Evolutionary conservation across 441 rosid species (phyloP).

Genomic region (Syzygium syzygioides): DNA sequence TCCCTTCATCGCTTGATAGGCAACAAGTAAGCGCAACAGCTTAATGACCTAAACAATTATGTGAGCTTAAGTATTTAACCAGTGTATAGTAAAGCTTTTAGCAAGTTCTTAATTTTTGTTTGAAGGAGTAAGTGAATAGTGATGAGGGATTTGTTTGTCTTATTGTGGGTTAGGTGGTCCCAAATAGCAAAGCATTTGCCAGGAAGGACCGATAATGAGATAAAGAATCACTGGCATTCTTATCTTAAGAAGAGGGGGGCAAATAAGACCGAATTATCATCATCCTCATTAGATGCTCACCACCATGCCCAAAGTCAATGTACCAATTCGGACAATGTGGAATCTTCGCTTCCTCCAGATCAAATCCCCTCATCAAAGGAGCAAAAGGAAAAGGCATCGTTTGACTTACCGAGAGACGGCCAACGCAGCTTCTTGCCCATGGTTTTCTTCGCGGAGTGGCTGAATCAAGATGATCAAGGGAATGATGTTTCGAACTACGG

Average conservation of each 20-base stretch:
- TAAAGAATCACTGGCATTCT: conserved; percentile 89
- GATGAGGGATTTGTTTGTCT: not conserved
- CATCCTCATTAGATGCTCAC: conserved; percentile 6
- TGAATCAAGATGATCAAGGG: conserved; percentile 28
- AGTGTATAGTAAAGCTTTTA: not conserved
- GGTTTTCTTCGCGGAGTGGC: conserved; percentile 77
- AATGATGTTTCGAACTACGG: conserved; percentile 15
- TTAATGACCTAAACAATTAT: not conserved
- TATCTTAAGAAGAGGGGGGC: conserved; percentile 55
- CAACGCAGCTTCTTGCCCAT: conserved; percentile 33
- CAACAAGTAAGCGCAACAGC: conserved; percentile 56
- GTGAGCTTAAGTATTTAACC: not conserved
- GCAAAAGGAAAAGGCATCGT: conserved; percentile 7
- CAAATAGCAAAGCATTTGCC: conserved; percentile 65
- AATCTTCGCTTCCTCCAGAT: conserved; percentile 17
- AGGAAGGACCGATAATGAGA: conserved; percentile 89
- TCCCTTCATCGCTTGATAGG: conserved; percentile 65
- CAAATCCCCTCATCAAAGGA: conserved; percentile 1
- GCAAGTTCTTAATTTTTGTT: not conserved
- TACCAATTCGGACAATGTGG: conserved; percentile 19
- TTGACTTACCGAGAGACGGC: conserved; percentile 13
- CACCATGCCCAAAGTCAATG: conserved; percentile 7
- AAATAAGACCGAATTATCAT: conserved; percentile 21
- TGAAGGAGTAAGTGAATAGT: not conserved
- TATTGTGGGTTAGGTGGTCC: conserved; percentile 56